Base-by-base conservation (phyloP, 2,329 filamentous ascomycete genomes). In the Claviceps sp. region DNA sequence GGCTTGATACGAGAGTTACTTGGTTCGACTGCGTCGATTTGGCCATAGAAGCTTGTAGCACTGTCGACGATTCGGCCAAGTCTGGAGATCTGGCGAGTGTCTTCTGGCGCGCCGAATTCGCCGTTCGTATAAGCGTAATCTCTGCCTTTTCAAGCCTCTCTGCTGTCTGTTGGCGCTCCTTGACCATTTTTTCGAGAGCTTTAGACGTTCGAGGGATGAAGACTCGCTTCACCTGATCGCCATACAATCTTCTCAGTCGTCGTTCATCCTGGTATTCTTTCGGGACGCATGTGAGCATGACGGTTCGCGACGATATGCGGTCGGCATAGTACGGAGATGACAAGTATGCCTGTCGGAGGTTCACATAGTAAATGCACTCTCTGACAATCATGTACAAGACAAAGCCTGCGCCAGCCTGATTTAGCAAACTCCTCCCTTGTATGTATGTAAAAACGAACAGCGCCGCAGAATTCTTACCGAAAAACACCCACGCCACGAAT, bases 351-450 rank as follows among this genome's bases (percentile, higher is more conserved):
- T 97, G 91, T 56, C 90, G 86, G 50, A 97, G 70, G 62, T 94
- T 95, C 72, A 96, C 85, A 68, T 88, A 95, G 76, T 84, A 95
- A 60, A 97, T 85, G 64, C 81, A 84, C 68, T 97, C 91, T 53
- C 91, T 80, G 52, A 89, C 85, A 56, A 97, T 81, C 62, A 88
- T 84, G 69, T 87, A 93, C 66, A 97, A 84, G 57, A 97, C 76
- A 64, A 97, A 97, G 46, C 80, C 80, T 66, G 86, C n/a, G 3
- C 19, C 22, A 26, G 11, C 13, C 4, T 16, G 37, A 38, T 47
- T 52, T 40, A 50, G 38, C 19, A 37, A 37, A 22, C 14, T 45
- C 10, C 10, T 16, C 10, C 38, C 17, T 13, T 10, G 16, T 30
- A 11, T 19, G 22, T 3, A 13, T 26, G 2, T 1, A 2, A 13